These are phyloP conservation scores for Vitis hybrid DNA, from an alignment of 177 flowering plant species.

Conservation along the genomic window DNA sequence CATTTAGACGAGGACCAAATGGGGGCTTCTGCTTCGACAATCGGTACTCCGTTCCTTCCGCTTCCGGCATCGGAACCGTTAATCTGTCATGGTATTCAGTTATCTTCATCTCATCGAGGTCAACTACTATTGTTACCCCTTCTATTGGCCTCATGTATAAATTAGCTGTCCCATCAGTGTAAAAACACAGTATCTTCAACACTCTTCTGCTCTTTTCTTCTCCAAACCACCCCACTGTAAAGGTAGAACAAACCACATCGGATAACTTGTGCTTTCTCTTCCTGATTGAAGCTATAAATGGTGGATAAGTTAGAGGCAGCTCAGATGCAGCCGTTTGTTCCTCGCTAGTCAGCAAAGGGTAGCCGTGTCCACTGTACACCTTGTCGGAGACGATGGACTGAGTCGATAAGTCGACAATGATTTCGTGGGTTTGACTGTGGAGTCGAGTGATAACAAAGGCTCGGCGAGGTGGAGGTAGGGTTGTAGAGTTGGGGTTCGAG, in stretches of 20 bases:
- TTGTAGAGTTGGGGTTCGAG: neutral
- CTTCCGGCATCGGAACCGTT: slow-evolving; percentile 33
- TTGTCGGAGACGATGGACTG: slow-evolving; percentile 17
- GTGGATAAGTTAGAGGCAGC: slow-evolving; percentile 24
- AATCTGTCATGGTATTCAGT: slow-evolving; percentile 20
- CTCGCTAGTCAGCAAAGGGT: slow-evolving; percentile 27
- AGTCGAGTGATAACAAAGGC: slow-evolving; percentile 23
- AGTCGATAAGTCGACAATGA: slow-evolving; percentile 33
- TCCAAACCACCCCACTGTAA: slow-evolving; percentile 46
- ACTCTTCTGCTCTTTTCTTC: slow-evolving; percentile 9
- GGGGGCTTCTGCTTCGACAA: slow-evolving; percentile 28
- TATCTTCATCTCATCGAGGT: slow-evolving; percentile 36
- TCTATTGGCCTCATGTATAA: slow-evolving; percentile 45
- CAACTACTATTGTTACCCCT: slow-evolving; percentile 44
- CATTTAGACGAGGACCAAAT: slow-evolving; percentile 23
- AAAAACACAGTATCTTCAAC: slow-evolving; percentile 25
- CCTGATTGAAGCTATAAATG: slow-evolving; percentile 32
- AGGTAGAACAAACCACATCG: slow-evolving; percentile 35
- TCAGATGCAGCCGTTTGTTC: slow-evolving; percentile 31
- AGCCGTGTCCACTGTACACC: slow-evolving; percentile 36
- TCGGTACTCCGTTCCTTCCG: slow-evolving; percentile 40
- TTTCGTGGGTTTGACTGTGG: slow-evolving; percentile 29
- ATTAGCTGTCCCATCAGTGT: slow-evolving; percentile 38
- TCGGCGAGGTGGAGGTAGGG: slow-evolving; percentile 13
- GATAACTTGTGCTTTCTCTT: slow-evolving; percentile 36